A percentile compares a stretch with the other conserved stretches of the same genome.
phyloP scores from a whole-genome alignment of 805 yeast species.

The Deakozyma indianensis region DNA sequence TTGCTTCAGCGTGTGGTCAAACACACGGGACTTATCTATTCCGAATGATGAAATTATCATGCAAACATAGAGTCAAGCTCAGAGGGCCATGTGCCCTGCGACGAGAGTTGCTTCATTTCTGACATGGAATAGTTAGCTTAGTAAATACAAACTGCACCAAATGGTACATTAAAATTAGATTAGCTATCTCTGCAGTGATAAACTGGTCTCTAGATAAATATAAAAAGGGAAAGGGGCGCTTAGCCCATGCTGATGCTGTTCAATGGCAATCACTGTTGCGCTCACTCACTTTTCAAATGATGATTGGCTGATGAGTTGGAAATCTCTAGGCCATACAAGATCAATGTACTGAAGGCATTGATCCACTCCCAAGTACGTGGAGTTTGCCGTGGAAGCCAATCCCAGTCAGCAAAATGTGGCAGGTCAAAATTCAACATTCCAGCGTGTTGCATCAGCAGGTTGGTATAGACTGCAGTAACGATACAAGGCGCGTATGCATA shows the following conservation, averaged over 20 bases:
- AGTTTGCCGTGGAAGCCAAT: slow-evolving; percentile 6
- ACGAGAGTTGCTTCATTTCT: slow-evolving; percentile 1
- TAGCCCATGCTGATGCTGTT: neutral
- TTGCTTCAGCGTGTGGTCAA: neutral
- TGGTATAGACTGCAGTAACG: slow-evolving; percentile 89
- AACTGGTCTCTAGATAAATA: neutral
- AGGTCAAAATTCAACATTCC: slow-evolving; percentile 34
- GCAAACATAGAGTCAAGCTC: slow-evolving; percentile 1
- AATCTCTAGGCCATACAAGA: neutral
- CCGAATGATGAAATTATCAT: slow-evolving; percentile 1
- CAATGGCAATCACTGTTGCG: too few species aligned
- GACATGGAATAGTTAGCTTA: neutral
- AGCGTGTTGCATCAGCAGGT: slow-evolving; percentile 77
- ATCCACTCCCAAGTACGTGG: neutral
- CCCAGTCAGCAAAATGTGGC: slow-evolving; percentile 1
- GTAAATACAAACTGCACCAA: neutral
- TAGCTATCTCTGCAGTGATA: too few species aligned
- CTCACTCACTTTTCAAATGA: neutral
- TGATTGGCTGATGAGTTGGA: neutral
- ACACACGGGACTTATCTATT: neutral
- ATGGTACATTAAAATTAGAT: neutral
- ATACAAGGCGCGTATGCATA: slow-evolving; percentile 90
- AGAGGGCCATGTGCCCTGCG: neutral
- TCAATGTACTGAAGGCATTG: neutral
- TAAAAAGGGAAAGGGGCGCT: neutral